phyloP scores from a whole-genome alignment of 805 yeast species.

The Kuraishia piskuri region DNA sequence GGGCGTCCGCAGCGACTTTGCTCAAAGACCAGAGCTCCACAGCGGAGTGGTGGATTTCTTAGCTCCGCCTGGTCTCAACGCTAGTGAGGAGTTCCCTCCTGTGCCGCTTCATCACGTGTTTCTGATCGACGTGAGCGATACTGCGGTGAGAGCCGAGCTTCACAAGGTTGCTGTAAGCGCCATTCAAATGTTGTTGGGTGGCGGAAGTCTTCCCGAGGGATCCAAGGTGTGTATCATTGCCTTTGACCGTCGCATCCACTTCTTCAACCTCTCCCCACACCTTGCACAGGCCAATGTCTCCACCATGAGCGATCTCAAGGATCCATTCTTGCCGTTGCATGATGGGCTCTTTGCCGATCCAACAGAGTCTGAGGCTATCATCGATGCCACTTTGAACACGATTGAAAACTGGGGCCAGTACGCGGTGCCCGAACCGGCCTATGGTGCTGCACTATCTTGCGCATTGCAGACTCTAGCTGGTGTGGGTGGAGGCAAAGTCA shows the following conservation, averaged over 20 bases:
- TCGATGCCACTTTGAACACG: slow-evolving; percentile 59
- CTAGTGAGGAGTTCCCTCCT: slow-evolving; percentile 28
- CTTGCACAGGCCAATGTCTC: slow-evolving; percentile 45
- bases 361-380: slow-evolving; percentile 47
- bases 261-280: slow-evolving; percentile 55
- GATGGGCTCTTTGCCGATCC: slow-evolving; percentile 80
- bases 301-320: slow-evolving; percentile 61
- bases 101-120: slow-evolving; percentile 61
- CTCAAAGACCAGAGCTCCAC: slow-evolving; percentile 64
- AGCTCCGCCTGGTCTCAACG: slow-evolving; percentile 69
- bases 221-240: slow-evolving; percentile 64
- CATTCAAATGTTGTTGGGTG: slow-evolving; percentile 43
- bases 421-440: slow-evolving; percentile 52
- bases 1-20: slow-evolving; percentile 56
- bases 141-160: slow-evolving; percentile 49
- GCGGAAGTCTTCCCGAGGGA: slow-evolving; percentile 25
- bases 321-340: slow-evolving; percentile 74
- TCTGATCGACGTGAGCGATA: slow-evolving; percentile 59
- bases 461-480: slow-evolving; percentile 53
- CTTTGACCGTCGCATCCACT: slow-evolving; percentile 64
- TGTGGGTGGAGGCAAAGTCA: slow-evolving; percentile 80
- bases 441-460: slow-evolving; percentile 69
- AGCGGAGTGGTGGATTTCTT: slow-evolving; percentile 79
- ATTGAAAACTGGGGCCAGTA: slow-evolving; percentile 40
- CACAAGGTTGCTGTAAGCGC: slow-evolving; percentile 64